phyloP scores from a whole-genome alignment of 208 protist species.

The Wallacemonas sp. region DNA sequence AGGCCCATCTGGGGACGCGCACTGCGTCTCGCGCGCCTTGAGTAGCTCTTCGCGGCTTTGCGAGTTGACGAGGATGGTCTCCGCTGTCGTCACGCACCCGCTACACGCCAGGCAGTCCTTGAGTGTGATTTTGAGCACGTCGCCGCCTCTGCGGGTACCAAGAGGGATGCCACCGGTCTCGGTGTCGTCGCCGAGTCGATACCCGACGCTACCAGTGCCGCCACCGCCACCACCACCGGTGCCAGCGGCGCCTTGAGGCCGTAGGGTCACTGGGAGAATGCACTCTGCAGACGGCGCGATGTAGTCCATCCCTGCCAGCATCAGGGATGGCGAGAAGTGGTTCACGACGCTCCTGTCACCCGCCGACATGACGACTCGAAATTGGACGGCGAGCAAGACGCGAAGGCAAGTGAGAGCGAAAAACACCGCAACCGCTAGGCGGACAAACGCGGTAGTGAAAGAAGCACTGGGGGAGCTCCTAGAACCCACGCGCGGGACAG shows the following conservation, averaged over 20 bases:
- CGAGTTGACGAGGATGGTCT: constrained; percentile 94
- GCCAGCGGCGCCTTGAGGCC: neutral
- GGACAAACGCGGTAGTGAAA: no score
- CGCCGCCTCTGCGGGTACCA: constrained; percentile 7
- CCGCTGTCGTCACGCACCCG: constrained; percentile 98
- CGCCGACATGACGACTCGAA: neutral
- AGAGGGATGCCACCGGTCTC: neutral
- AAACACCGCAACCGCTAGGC: no score
- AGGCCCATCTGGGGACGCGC: neutral
- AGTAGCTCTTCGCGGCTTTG: constrained; percentile 58
- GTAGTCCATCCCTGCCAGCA: constrained; percentile 83
- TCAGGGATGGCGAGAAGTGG: constrained; percentile 66
- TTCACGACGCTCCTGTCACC: neutral
- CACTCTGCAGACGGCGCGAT: constrained; percentile 79
- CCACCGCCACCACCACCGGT: neutral
- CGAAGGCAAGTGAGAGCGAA: no score
- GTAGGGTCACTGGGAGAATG: constrained; percentile 31
- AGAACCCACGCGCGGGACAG: no score
- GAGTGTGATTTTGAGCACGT: constrained; percentile 75
- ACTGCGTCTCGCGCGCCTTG: constrained; percentile 3
- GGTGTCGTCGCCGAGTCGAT: neutral
- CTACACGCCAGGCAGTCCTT: constrained; percentile 91
- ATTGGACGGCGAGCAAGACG: no score
- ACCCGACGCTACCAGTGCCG: neutral
- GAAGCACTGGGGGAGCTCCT: no score